Conservation (phyloP, 139 green algal species). For the Yamagishiella unicocca region DNA sequence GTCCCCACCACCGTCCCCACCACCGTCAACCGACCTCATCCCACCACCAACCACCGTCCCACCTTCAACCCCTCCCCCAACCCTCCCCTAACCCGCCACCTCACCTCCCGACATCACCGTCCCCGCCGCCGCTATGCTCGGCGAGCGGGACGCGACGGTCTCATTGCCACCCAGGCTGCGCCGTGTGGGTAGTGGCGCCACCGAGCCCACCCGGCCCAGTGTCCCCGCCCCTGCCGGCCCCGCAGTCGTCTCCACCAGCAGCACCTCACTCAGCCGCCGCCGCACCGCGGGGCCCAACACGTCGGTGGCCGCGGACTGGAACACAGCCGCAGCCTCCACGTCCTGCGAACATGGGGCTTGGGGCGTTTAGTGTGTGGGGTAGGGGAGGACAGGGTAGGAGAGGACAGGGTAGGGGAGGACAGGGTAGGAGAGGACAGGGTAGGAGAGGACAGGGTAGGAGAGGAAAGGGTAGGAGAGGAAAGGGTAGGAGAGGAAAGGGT, state of each 20-base stretch:
- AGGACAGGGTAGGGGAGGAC: neutral
- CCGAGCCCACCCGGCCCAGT: neutral
- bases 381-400: neutral
- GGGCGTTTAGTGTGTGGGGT: neutral
- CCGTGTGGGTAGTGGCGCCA: neutral
- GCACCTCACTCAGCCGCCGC: constrained; percentile 32
- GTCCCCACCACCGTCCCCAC: no score
- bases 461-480: no score
- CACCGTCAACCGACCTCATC: no score
- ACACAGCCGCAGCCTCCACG: constrained; percentile 5
- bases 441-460: no score
- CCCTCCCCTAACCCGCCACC: neutral
- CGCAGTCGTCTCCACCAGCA: constrained; percentile 25
- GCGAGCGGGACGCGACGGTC: neutral
- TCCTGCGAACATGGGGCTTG: neutral
- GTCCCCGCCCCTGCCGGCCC: neutral
- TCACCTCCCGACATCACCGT: neutral
- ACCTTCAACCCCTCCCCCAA: neutral
- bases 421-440: no score
- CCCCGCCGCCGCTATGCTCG: neutral
- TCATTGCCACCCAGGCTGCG: constrained; percentile 2
- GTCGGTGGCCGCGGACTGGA: constrained; percentile 34
- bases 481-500: no score
- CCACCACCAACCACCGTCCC: neutral
- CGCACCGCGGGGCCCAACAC: neutral